A percentile compares a stretch with the other conserved stretches of the same genome.
These are phyloP conservation scores for Trichoderma asperelloides DNA, from an alignment of 495 filamentous ascomycete species.

Conservation along the genomic window DNA sequence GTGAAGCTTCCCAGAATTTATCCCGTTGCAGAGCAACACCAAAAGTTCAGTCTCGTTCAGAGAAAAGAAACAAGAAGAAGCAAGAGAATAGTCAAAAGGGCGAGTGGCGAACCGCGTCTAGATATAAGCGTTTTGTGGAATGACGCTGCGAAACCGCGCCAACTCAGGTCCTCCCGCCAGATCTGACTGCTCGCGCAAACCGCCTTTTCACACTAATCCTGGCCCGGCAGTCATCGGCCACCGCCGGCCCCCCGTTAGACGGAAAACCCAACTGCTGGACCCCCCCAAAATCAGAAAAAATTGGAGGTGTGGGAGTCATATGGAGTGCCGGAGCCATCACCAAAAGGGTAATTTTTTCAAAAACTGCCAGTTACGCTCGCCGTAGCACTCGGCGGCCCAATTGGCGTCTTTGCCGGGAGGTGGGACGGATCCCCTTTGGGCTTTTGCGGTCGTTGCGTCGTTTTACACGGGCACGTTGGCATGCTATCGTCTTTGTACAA, in stretches of 20 bases:
- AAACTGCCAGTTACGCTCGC: slow-evolving; percentile 2
- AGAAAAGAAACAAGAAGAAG: not conserved
- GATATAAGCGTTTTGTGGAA: not conserved
- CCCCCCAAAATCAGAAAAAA: no score
- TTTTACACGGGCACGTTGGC: no score
- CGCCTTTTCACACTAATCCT: not conserved
- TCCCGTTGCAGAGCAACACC: not conserved
- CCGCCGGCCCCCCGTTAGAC: not conserved
- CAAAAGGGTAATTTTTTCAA: not conserved
- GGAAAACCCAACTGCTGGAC: not conserved
- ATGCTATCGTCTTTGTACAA: not conserved
- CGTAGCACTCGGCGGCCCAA: not conserved
- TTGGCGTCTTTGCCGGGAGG: not conserved
- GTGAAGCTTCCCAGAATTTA: not conserved
- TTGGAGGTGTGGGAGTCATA: not conserved
- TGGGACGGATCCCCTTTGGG: not conserved
- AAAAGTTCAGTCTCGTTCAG: not conserved
- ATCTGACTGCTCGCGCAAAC: not conserved
- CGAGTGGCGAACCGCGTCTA: not conserved
- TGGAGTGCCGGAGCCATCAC: not conserved
- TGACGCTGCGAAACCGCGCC: not conserved
- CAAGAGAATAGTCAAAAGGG: not conserved
- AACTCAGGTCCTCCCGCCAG: not conserved
- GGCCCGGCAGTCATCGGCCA: slow-evolving; percentile 6
- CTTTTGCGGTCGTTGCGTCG: not conserved